These are phyloP conservation scores for Ogataea neopini DNA, from an alignment of 805 yeast genomes.

Conservation along the genomic window DNA sequence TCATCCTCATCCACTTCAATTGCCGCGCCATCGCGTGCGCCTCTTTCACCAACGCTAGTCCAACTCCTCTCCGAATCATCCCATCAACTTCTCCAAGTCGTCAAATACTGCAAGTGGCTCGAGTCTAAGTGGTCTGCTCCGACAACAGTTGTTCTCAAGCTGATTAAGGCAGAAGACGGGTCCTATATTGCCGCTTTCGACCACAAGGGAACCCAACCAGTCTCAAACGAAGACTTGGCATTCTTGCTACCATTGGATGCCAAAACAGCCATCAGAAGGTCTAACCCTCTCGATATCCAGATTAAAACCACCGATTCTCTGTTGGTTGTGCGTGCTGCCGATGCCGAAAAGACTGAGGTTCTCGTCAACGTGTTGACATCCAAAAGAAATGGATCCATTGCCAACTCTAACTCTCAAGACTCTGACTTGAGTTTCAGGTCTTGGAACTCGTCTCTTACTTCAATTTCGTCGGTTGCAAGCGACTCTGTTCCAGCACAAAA, in stretches of 20 bases:
- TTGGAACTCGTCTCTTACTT: conserved; percentile 17
- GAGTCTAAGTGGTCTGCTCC: conserved; percentile 30
- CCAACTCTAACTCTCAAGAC: conserved; percentile 28
- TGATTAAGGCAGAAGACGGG: conserved; percentile 18
- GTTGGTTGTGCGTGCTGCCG: conserved; percentile 10
- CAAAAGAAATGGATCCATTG: conserved; percentile 17
- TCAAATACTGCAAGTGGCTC: conserved; percentile 31
- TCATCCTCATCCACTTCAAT: too few relatives aligned
- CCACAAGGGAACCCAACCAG: background rate
- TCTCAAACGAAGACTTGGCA: conserved; percentile 13
- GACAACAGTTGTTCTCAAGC: conserved; percentile 16
- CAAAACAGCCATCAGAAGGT: conserved; percentile 19
- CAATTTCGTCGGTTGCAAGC: conserved; percentile 13
- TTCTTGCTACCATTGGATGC: conserved; percentile 21
- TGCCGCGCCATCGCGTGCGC: background rate
- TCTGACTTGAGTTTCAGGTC: conserved; percentile 25
- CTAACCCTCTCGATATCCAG: conserved; percentile 25
- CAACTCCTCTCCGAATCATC: conserved; percentile 12
- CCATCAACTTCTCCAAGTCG: conserved; percentile 24
- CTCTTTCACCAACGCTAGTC: background rate
- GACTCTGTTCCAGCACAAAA: background rate
- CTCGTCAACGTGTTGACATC: conserved; percentile 11
- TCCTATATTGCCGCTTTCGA: conserved; percentile 20
- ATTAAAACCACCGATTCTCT: conserved; percentile 10
- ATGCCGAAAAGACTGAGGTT: conserved; percentile 11